A percentile compares a stretch with the other conserved stretches of the same genome.
Conservation (phyloP, 2,329 filamentous ascomycete genomes). For the Ophiostoma sp. region DNA sequence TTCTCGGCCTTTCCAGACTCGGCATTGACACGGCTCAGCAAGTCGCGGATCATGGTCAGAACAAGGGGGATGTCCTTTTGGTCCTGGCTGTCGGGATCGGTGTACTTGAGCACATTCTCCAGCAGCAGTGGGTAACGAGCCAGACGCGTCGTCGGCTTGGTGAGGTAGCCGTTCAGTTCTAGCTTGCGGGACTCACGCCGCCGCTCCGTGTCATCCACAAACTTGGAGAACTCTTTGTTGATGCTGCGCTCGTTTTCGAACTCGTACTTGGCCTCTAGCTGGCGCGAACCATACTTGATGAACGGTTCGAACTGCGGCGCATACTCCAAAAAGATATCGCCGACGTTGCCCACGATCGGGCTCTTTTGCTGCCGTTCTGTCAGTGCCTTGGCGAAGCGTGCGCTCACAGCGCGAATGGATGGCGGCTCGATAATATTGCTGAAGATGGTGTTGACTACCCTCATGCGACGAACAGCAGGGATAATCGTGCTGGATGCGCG, state of each 20-base stretch:
- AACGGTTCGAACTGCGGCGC: conserved; percentile 93
- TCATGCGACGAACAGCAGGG: conserved; percentile 78
- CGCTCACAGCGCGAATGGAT: conserved; percentile 83
- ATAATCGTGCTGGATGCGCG: conserved; percentile 80
- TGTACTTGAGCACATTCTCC: conserved; percentile 88
- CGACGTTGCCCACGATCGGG: conserved; percentile 81
- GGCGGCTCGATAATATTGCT: conserved; percentile 83
- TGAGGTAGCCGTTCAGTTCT: conserved; percentile 94
- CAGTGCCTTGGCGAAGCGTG: conserved; percentile 77
- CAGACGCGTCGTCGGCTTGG: conserved; percentile 91
- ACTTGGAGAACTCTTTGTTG: conserved; percentile 79
- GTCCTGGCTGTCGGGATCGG: conserved; percentile 81
- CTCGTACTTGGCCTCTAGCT: conserved; percentile 94
- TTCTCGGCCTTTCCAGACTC: conserved; percentile 98
- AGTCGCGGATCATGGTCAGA: conserved; percentile 77
- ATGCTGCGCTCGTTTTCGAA: conserved; percentile 92
- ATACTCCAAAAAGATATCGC: conserved; percentile 89
- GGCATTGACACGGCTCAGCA: conserved; percentile 81
- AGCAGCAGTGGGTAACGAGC: conserved; percentile 89
- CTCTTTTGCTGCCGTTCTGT: conserved; percentile 86
- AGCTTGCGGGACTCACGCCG: conserved; percentile 95
- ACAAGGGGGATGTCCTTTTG: conserved; percentile 90
- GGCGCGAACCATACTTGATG: conserved; percentile 91
- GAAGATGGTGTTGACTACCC: conserved; percentile 90
- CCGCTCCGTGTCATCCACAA: conserved; percentile 93